Percentiles rank a stretch among this genome's conserved stretches.
These are phyloP conservation scores for Pleurotus giganteus DNA, from an alignment of 768 basidiomycete species.

Conservation along the genomic window DNA sequence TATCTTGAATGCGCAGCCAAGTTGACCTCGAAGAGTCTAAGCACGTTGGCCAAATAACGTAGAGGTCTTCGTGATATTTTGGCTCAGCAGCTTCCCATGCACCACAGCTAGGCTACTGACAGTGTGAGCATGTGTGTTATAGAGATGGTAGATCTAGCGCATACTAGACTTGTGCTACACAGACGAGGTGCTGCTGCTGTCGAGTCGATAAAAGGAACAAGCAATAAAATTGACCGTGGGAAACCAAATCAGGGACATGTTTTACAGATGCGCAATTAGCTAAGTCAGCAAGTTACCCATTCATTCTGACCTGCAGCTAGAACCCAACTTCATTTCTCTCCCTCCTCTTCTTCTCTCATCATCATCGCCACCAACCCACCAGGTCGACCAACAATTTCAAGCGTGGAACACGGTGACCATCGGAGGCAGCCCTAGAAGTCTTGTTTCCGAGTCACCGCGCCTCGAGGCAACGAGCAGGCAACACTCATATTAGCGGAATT, in stretches of 20 bases:
- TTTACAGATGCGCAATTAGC: background rate
- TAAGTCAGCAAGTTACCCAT: conserved; percentile 1
- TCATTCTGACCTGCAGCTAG: background rate
- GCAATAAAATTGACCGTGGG: background rate
- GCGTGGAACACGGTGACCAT: background rate
- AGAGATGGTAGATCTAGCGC: no score
- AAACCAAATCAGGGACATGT: background rate
- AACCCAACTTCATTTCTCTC: background rate
- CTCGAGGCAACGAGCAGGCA: conserved; percentile 11
- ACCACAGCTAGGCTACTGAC: no score
- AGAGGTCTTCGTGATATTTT: no score
- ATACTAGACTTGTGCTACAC: no score
- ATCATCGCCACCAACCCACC: no score
- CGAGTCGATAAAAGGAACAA: no score
- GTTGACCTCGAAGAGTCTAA: no score
- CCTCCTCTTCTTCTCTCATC: background rate
- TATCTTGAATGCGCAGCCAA: no score
- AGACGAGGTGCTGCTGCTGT: no score
- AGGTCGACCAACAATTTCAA: background rate
- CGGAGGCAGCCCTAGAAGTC: background rate
- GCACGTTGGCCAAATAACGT: no score
- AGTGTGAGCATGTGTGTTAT: no score
- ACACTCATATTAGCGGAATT: conserved; percentile 6
- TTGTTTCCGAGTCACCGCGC: conserved; percentile 8
- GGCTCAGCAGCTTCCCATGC: no score